Percentiles rank a stretch among this genome's conserved stretches.
phyloP scores from a whole-genome alignment of 257 asterid genomes.

The Solanum corneliomulleri region DNA sequence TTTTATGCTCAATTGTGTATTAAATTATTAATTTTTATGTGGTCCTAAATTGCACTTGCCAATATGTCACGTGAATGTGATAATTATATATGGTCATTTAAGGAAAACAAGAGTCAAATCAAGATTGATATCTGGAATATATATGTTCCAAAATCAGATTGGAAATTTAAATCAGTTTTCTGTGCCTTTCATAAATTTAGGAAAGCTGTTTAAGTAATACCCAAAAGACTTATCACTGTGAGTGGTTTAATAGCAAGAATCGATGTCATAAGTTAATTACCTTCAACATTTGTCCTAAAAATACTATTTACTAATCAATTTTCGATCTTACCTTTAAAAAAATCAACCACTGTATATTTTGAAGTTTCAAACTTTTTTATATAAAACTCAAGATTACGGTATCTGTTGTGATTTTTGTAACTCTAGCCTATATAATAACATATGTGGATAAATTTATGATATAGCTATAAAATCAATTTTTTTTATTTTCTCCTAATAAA shows the following conservation, averaged over 20 bases:
- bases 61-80: background rate
- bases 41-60: background rate
- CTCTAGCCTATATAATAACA: background rate
- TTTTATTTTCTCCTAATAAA: background rate
- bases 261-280: background rate
- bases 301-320: background rate
- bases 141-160: background rate
- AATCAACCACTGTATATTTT: background rate
- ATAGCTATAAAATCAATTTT: too few species aligned
- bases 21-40: background rate
- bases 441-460: too few species aligned
- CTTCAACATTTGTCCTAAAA: too few species aligned
- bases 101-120: background rate
- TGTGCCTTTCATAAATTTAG: background rate
- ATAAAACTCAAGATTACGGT: background rate
- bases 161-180: background rate
- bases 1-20: background rate
- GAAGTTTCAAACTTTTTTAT: background rate
- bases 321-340: background rate
- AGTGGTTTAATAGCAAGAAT: background rate
- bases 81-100: background rate
- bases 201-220: background rate
- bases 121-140: background rate
- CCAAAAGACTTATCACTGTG: background rate
- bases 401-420: background rate